phyloP scores from a whole-genome alignment of 2,329 filamentous ascomycete genomes.

The Alternaria sp. region DNA sequence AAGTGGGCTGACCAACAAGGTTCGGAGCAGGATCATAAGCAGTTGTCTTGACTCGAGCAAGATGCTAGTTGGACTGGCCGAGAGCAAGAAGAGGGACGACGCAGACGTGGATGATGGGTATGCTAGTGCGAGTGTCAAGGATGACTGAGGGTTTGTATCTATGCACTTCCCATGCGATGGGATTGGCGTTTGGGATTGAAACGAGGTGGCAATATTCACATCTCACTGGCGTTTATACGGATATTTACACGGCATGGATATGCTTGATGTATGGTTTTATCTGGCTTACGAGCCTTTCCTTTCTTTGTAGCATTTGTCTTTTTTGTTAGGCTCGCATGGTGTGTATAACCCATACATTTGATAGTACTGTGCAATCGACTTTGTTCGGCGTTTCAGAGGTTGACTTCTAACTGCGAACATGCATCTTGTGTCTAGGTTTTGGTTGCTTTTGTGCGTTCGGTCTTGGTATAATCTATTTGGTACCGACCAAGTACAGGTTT shows the following conservation, averaged over 20 bases:
- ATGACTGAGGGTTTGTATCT: slow-evolving; percentile 16
- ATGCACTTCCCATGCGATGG: not conserved
- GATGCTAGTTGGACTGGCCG: slow-evolving; percentile 49
- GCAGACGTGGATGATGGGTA: slow-evolving; percentile 39
- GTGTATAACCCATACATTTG: not conserved
- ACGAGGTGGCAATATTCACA: not conserved
- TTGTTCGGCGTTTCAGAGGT: not conserved
- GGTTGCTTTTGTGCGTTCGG: not conserved
- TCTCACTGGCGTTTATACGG: not conserved
- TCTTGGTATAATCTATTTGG: not conserved
- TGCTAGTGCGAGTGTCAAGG: slow-evolving; percentile 37
- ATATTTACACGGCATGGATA: not conserved
- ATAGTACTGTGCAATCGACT: not conserved
- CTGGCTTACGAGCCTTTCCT: not conserved
- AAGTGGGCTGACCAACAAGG: slow-evolving; percentile 49
- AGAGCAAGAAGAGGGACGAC: slow-evolving; percentile 20
- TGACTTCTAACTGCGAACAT: not conserved
- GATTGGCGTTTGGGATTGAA: not conserved
- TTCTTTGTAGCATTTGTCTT: not conserved
- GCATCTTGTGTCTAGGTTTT: not conserved
- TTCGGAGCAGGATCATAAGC: slow-evolving; percentile 49
- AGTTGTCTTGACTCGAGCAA: slow-evolving; percentile 53
- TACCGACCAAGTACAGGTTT: not conserved
- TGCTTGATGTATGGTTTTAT: not conserved
- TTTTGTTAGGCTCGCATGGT: not conserved